Evolutionary conservation across 176 grass and related monocot species (phyloP).

Genomic region (Dactylis glomerata): DNA sequence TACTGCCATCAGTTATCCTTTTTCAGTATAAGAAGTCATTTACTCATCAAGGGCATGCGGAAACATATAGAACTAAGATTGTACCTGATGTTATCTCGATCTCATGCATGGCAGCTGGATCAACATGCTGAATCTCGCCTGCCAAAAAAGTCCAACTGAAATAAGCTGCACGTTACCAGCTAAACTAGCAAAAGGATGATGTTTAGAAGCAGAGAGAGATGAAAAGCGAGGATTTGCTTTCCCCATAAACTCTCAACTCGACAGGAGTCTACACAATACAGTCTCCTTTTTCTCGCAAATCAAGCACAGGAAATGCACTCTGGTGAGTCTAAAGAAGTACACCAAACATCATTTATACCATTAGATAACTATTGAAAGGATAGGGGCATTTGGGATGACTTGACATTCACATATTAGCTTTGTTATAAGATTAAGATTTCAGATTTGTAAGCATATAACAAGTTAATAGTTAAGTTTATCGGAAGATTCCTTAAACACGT

Average conservation of each 20-base stretch:
- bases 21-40: conserved; percentile 4
- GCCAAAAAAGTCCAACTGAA: conserved; percentile 5
- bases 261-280: not conserved
- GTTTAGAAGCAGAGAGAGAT: too few species aligned
- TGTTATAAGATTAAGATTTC: not conserved
- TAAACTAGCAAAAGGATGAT: not conserved
- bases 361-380: not conserved
- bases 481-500: conserved; percentile 8
- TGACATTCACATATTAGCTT: not conserved
- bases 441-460: not conserved
- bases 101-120: conserved; percentile 5
- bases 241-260: not conserved
- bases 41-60: not conserved
- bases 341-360: not conserved
- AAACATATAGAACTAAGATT: not conserved
- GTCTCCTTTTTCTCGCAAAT: not conserved
- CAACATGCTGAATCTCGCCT: conserved; percentile 16
- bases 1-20: not conserved
- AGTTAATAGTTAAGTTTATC: conserved; percentile 11
- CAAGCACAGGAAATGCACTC: not conserved
- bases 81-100: conserved; percentile 34
- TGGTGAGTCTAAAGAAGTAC: not conserved
- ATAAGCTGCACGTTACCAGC: not conserved
- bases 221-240: not conserved
- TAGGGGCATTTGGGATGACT: not conserved